Evolutionary conservation across 192 early-diverging fungal species (phyloP), one percentile per base, ranked within the genome.

Genomic region (Spinellus fusiger): DNA sequence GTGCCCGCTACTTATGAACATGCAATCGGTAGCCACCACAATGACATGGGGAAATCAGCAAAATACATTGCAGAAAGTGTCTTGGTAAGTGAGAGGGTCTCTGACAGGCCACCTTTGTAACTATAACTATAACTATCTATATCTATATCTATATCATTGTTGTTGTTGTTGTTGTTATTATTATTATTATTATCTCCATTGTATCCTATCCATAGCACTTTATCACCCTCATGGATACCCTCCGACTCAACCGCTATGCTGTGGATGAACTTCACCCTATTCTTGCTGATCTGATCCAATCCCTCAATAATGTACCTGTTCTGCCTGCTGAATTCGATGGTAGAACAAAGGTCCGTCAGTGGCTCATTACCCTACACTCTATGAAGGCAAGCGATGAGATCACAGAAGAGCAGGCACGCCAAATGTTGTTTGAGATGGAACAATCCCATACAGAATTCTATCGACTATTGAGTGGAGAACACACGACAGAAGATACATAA

Each of bases 1-100:
- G 93, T 98, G 0, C 96, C 96, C 1, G 90, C 92, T 9, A 98
- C 96, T 0, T 84, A 94, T 32, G 96, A 98, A 67, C 95, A 97
- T 77, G 89, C 84, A 0, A 82, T 82, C 10, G 77, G 64, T 34
- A 60, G 77, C 7, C 60, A 66, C 34, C 47, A 57, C 48, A 64
- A 76, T 10, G 69, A 82, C 55, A 64, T 76, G 1, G 70, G 74
- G 0, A 86, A 78, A 49, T 82, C 83, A 5, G 86, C 85, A n/a
- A 90, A 92, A 74, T 77, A 87, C 49, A 85, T 93, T 18, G 93
- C 90, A 0, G 89, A 97, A 64, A 90, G 85, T 1, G 83, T 85
- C 0, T 68, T 73, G 59, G 80, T 84, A 76, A 56, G 40, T 20
- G 0, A 12, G n/a, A 33, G 33, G 49, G 32, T n/a, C 23, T 18